Percentiles rank a stretch among this genome's conserved stretches.
phyloP scores from a whole-genome alignment of 2,329 filamentous ascomycete genomes.

The Colletotrichum aenigma region DNA sequence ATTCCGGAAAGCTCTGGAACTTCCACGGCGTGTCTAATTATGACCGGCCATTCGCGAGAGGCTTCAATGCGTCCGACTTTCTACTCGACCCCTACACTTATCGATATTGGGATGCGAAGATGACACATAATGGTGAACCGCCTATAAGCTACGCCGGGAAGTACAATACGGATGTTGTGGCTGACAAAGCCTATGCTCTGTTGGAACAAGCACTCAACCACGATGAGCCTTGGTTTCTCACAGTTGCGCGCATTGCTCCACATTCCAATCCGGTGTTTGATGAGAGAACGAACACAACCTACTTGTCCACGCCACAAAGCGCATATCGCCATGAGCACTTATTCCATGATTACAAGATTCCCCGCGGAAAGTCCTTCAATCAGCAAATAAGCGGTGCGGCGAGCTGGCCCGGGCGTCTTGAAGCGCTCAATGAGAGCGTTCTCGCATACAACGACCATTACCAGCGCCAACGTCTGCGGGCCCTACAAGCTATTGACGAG shows the following conservation, averaged over 20 bases:
- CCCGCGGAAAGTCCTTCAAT: neutral
- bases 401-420: conserved; percentile 41
- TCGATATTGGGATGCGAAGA: conserved; percentile 65
- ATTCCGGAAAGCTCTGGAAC: conserved; percentile 59
- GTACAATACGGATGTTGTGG: conserved; percentile 58
- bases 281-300: conserved; percentile 50
- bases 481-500: conserved; percentile 42
- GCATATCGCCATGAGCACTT: conserved; percentile 60
- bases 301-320: conserved; percentile 46
- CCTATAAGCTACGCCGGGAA: conserved; percentile 57
- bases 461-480: conserved; percentile 37
- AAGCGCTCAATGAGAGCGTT: conserved; percentile 23
- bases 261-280: conserved; percentile 26
- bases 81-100: conserved; percentile 72
- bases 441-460: conserved; percentile 33
- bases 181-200: conserved; percentile 54
- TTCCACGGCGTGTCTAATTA: conserved; percentile 52
- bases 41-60: conserved; percentile 52
- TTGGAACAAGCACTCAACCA: conserved; percentile 53
- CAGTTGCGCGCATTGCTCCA: conserved; percentile 42
- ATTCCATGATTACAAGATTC: conserved; percentile 53
- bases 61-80: conserved; percentile 60
- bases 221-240: conserved; percentile 57
- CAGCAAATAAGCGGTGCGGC: conserved; percentile 16
- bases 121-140: conserved; percentile 18